Percentiles rank a stretch among this genome's conserved stretches.
These are phyloP conservation scores for Aspergillus viridinutans DNA, from an alignment of 2,329 filamentous ascomycete species.

Conservation along the genomic window DNA sequence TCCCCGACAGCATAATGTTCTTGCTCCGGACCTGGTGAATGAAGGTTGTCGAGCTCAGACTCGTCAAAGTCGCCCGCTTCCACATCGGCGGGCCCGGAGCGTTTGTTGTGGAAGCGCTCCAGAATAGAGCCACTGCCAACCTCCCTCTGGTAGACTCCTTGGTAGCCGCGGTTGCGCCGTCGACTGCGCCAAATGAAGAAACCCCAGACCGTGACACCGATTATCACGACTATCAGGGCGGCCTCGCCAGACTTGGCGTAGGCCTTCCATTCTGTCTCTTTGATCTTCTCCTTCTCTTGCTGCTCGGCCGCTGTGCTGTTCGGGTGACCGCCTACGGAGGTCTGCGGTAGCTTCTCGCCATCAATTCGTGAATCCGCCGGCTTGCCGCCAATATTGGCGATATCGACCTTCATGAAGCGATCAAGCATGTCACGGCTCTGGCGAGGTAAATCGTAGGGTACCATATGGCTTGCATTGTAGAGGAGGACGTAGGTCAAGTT, in stretches of 20 bases:
- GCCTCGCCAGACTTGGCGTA: conserved; percentile 85
- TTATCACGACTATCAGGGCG: conserved; percentile 73
- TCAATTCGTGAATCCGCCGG: conserved; percentile 78
- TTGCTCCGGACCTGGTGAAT: conserved; percentile 30
- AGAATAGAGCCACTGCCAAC: conserved; percentile 40
- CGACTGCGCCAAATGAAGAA: conserved; percentile 61
- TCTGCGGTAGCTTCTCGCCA: conserved; percentile 75
- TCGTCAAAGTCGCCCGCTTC: conserved; percentile 62
- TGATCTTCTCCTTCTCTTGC: conserved; percentile 67
- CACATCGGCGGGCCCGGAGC: conserved; percentile 45
- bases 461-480: conserved; percentile 96
- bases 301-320: conserved; percentile 66
- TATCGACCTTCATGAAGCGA: conserved; percentile 90
- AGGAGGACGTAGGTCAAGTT: conserved; percentile 95
- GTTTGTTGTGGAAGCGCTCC: conserved; percentile 46
- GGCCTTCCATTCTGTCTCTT: conserved; percentile 81
- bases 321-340: conserved; percentile 69
- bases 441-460: conserved; percentile 86
- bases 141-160: conserved; percentile 42
- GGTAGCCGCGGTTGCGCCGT: conserved; percentile 43
- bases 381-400: conserved; percentile 76
- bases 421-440: conserved; percentile 94
- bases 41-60: conserved; percentile 55
- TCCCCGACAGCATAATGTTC: conserved; percentile 48
- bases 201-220: conserved; percentile 71